Evolutionary conservation across 345 rosid species (phyloP).

Genomic region (Aquilaria malaccensis): DNA sequence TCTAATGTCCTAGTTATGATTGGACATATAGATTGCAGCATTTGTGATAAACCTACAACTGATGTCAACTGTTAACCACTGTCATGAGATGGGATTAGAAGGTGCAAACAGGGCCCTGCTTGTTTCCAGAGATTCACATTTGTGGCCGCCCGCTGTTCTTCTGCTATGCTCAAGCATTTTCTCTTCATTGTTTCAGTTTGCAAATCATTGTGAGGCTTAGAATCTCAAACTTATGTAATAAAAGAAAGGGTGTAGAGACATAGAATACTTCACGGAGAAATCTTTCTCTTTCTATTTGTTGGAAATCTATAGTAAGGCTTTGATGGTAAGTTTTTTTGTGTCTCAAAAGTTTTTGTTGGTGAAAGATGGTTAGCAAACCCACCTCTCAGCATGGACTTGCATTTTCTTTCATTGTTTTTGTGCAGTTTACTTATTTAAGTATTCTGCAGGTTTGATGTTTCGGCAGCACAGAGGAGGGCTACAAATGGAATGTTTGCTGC

Average conservation of each 20-base stretch:
- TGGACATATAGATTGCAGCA: no score
- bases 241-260: slow-evolving; percentile 7
- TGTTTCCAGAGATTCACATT: slow-evolving; percentile 5
- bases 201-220: slow-evolving; percentile 13
- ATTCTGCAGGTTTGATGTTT: slow-evolving; percentile 44
- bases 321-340: slow-evolving; percentile 22
- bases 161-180: slow-evolving; percentile 9
- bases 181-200: slow-evolving; percentile 5
- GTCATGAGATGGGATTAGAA: slow-evolving; percentile 2
- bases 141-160: slow-evolving; percentile 3
- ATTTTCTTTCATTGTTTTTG: neutral
- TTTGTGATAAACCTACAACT: no score
- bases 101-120: slow-evolving; percentile 5
- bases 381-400: slow-evolving; percentile 6
- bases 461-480: slow-evolving; percentile 34
- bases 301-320: slow-evolving; percentile 15
- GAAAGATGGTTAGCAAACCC: neutral
- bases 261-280: slow-evolving; percentile 15
- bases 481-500: slow-evolving; percentile 27
- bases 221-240: slow-evolving; percentile 15
- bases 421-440: slow-evolving; percentile 12
- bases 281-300: slow-evolving; percentile 26
- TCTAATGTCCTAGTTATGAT: no score
- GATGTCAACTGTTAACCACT: neutral
- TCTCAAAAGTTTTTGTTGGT: slow-evolving; percentile 9